These are phyloP conservation scores for Grosmannia clavigera DNA, from an alignment of 2,329 filamentous ascomycete species.

Conservation along the genomic window DNA sequence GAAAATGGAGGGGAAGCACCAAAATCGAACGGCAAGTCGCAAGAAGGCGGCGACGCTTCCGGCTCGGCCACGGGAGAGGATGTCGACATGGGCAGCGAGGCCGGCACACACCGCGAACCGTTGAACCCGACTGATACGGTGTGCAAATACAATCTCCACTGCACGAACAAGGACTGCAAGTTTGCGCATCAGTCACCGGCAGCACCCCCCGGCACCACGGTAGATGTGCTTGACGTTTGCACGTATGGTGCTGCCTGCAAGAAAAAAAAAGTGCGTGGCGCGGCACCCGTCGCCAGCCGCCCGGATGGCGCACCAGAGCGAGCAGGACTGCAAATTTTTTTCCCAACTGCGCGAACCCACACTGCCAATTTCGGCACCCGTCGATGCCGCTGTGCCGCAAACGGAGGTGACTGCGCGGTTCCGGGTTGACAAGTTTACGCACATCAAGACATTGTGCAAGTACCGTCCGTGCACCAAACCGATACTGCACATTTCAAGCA, in stretches of 20 bases:
- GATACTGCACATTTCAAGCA: constrained; percentile 87
- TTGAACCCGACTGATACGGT: constrained; percentile 52
- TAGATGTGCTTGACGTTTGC: constrained; percentile 74
- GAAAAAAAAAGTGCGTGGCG: constrained; percentile 82
- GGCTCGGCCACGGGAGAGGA: constrained; percentile 33
- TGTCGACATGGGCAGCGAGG: constrained; percentile 40
- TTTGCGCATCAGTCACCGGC: constrained; percentile 93
- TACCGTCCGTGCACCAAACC: constrained; percentile 89
- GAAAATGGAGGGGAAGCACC: constrained; percentile 20
- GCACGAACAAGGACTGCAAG: constrained; percentile 79
- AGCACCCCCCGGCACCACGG: constrained; percentile 60
- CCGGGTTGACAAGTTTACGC: constrained; percentile 81
- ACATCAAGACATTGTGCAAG: constrained; percentile 73
- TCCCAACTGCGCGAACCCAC: constrained; percentile 78
- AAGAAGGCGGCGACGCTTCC: background rate
- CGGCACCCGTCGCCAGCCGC: constrained; percentile 87
- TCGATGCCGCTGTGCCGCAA: constrained; percentile 80
- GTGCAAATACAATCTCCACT: constrained; percentile 83
- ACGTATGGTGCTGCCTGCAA: constrained; percentile 84
- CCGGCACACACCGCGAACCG: constrained; percentile 33
- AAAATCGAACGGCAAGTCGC: constrained; percentile 20
- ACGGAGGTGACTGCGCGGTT: constrained; percentile 76
- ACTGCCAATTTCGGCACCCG: constrained; percentile 83
- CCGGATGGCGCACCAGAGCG: constrained; percentile 63
- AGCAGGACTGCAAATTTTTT: constrained; percentile 83